Conservation (phyloP, 1,284 basidiomycete genomes). For the Cryptococcus sp. region DNA sequence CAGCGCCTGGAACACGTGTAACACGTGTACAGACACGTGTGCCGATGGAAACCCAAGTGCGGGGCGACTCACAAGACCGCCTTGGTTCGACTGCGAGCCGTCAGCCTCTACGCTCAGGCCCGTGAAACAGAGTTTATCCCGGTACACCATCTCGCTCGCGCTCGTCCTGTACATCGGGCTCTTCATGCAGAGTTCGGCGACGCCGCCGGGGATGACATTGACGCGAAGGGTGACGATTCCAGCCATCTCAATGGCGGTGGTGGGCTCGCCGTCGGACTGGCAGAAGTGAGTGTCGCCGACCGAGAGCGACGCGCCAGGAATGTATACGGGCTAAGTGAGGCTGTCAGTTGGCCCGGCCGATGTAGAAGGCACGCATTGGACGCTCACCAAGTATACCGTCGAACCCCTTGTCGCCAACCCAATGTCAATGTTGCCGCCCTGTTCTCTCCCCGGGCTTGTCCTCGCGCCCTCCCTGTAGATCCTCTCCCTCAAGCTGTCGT, state of each 20-base stretch:
- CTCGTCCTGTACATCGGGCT: constrained; percentile 60
- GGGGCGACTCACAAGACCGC: constrained; percentile 14
- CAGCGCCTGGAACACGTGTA: background rate
- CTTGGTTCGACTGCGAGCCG: constrained; percentile 23
- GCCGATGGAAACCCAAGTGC: background rate
- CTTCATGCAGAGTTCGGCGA: constrained; percentile 69
- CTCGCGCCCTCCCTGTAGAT: constrained; percentile 67
- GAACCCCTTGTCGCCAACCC: constrained; percentile 62
- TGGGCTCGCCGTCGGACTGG: constrained; percentile 68
- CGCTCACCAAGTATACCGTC: constrained; percentile 19
- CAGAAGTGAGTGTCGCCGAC: constrained; percentile 78
- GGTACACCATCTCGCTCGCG: constrained; percentile 23
- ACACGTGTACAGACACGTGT: background rate
- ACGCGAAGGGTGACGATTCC: constrained; percentile 71
- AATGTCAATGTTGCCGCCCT: constrained; percentile 80
- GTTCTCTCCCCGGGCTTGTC: constrained; percentile 71
- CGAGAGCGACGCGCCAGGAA: constrained; percentile 70
- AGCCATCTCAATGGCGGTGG: constrained; percentile 54
- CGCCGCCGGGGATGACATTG: constrained; percentile 69
- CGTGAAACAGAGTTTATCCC: constrained; percentile 28
- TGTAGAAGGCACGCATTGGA: no score
- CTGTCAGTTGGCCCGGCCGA: no score
- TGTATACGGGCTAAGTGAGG: constrained; percentile 64
- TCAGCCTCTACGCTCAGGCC: constrained; percentile 20
- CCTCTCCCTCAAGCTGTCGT: constrained; percentile 55